Conservation (phyloP, 2,329 filamentous ascomycete genomes). For the Ceratocystis diversiconidia region DNA sequence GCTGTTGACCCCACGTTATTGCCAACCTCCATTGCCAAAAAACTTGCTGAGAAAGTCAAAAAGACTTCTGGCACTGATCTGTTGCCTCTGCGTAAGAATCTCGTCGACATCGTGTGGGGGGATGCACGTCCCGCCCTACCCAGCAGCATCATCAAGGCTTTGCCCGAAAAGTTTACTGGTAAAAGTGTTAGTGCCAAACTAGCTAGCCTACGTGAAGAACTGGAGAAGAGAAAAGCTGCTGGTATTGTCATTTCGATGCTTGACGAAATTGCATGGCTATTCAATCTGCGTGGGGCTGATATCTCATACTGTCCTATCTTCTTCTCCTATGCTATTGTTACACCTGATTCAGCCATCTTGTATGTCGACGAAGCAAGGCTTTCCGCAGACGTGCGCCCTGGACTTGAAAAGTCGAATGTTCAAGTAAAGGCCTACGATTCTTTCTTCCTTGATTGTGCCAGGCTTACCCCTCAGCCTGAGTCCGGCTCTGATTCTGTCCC, state of each 20-base stretch:
- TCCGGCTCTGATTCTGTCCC: conserved; percentile 25
- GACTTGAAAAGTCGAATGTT: conserved; percentile 57
- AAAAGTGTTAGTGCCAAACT: conserved; percentile 75
- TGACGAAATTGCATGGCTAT: conserved; percentile 96
- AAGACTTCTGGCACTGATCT: conserved; percentile 70
- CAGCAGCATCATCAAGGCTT: conserved; percentile 58
- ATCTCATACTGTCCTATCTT: conserved; percentile 98
- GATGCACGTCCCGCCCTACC: conserved; percentile 58
- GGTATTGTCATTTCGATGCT: conserved; percentile 89
- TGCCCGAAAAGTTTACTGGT: conserved; percentile 60
- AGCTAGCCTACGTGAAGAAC: conserved; percentile 71
- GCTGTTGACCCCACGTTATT: conserved; percentile 84
- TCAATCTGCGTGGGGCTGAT: conserved; percentile 86
- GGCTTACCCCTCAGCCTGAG: conserved; percentile 37
- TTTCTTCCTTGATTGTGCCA: conserved; percentile 65
- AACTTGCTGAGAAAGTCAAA: conserved; percentile 72
- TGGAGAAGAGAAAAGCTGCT: conserved; percentile 75
- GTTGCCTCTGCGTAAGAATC: conserved; percentile 61
- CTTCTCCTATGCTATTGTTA: conserved; percentile 89
- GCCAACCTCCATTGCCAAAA: conserved; percentile 47
- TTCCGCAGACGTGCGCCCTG: conserved; percentile 48
- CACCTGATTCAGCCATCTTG: conserved; percentile 58
- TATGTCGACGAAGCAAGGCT: conserved; percentile 77
- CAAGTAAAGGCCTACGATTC: conserved; percentile 65
- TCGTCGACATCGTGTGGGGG: conserved; percentile 87